Evolutionary conservation across 2,329 filamentous ascomycete genomes (phyloP).

Genomic region (Fusarium nisikadoi): DNA sequence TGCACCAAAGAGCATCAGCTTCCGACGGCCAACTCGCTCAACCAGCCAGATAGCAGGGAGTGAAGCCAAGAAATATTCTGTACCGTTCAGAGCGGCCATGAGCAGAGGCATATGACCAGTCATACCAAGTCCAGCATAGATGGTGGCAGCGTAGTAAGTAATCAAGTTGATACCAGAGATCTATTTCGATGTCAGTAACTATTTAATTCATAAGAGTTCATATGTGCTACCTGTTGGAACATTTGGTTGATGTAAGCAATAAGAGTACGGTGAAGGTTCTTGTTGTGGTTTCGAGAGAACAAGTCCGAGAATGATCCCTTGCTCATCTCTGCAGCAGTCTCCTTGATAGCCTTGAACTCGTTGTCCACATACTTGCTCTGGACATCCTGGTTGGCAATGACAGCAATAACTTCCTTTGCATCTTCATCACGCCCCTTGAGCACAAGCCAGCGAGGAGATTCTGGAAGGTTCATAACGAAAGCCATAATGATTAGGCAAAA

Average conservation of each 20-base stretch:
- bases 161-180: conserved; percentile 72
- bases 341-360: conserved; percentile 70
- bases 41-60: conserved; percentile 71
- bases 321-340: conserved; percentile 75
- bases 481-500: conserved; percentile 68
- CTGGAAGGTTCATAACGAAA: conserved; percentile 64
- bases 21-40: conserved; percentile 73
- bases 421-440: conserved; percentile 59
- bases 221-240: conserved; percentile 59
- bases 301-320: conserved; percentile 69
- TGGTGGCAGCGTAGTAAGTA: conserved; percentile 69
- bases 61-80: conserved; percentile 70
- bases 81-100: conserved; percentile 56
- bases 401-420: conserved; percentile 59
- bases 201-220: accelerated
- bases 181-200: conserved; percentile 7
- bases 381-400: conserved; percentile 63
- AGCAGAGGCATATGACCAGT: conserved; percentile 67
- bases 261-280: conserved; percentile 67
- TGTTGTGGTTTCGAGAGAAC: conserved; percentile 67
- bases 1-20: conserved; percentile 77
- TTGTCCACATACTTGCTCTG: conserved; percentile 68
- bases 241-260: conserved; percentile 71
- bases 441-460: conserved; percentile 62
- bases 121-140: conserved; percentile 67